Percentiles rank a stretch among this genome's conserved stretches.
These are phyloP conservation scores for Davidsoniella australis DNA, from an alignment of 2,329 filamentous ascomycete species.

Conservation along the genomic window DNA sequence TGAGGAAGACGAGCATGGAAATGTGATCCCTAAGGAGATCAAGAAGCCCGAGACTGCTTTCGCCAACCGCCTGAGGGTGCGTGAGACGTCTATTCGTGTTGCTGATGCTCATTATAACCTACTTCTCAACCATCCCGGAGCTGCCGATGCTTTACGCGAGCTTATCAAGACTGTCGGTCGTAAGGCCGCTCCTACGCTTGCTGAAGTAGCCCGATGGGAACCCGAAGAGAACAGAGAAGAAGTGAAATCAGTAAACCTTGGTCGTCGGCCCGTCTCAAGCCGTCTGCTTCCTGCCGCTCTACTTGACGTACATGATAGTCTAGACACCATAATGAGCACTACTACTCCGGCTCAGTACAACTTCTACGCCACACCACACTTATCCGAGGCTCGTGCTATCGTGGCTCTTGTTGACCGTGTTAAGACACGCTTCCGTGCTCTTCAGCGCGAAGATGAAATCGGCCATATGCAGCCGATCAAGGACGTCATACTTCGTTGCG, in stretches of 20 bases:
- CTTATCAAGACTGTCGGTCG: slow-evolving; percentile 29
- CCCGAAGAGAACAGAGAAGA: neutral
- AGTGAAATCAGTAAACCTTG: neutral
- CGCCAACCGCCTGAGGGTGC: slow-evolving; percentile 25
- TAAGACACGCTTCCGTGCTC: slow-evolving; percentile 52
- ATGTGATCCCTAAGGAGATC: neutral
- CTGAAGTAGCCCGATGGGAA: slow-evolving; percentile 14
- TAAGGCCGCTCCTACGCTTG: slow-evolving; percentile 19
- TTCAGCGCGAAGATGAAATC: slow-evolving; percentile 50
- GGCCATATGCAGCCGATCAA: slow-evolving; percentile 57
- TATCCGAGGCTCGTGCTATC: slow-evolving; percentile 57
- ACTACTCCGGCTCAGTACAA: slow-evolving; percentile 44
- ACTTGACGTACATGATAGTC: slow-evolving; percentile 45
- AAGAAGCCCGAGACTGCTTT: slow-evolving; percentile 12
- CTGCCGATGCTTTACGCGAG: slow-evolving; percentile 25
- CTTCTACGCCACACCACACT: slow-evolving; percentile 74
- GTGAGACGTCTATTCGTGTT: slow-evolving; percentile 41
- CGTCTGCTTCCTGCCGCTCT: slow-evolving; percentile 49
- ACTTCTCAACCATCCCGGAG: slow-evolving; percentile 27
- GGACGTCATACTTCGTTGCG: slow-evolving; percentile 61
- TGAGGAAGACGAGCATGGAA: slow-evolving; percentile 19
- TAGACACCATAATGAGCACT: slow-evolving; percentile 24
- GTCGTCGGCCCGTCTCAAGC: slow-evolving; percentile 23
- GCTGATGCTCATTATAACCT: slow-evolving; percentile 41
- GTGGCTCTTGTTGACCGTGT: slow-evolving; percentile 52